Conservation (phyloP, 768 basidiomycete genomes). For the Guyanaporus albipodus region DNA sequence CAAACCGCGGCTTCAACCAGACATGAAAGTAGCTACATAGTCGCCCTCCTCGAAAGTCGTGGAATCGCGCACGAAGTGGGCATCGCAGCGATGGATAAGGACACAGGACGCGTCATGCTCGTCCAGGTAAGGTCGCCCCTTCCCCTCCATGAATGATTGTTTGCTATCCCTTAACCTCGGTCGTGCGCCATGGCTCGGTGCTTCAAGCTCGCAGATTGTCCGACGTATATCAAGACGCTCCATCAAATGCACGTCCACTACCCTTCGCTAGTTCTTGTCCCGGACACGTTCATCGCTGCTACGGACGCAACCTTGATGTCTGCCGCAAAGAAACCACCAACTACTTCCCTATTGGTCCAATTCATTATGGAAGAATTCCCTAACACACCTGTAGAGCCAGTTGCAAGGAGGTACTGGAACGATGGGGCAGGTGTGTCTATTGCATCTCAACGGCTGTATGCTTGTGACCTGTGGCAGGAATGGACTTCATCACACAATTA, state of each 20-base stretch:
- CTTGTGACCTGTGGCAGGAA: slow-evolving; percentile 41
- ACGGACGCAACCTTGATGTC: slow-evolving; percentile 47
- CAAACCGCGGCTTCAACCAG: slow-evolving; percentile 58
- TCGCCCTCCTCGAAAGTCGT: slow-evolving; percentile 72
- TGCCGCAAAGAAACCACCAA: slow-evolving; percentile 40
- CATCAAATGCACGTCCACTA: slow-evolving; percentile 80
- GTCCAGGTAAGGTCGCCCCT: slow-evolving; percentile 58
- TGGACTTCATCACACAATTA: slow-evolving; percentile 74
- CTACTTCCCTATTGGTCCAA: slow-evolving; percentile 64
- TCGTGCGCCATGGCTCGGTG: neutral
- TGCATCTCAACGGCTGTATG: neutral
- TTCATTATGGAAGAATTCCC: slow-evolving; percentile 75
- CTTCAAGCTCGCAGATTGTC: slow-evolving; percentile 72
- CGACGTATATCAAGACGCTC: slow-evolving; percentile 84
- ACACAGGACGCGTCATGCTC: slow-evolving; percentile 70
- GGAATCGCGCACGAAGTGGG: slow-evolving; percentile 83
- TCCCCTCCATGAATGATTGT: neutral
- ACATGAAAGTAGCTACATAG: slow-evolving; percentile 57
- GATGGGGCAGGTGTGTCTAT: slow-evolving; percentile 58
- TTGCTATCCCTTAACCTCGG: neutral
- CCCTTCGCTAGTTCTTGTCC: slow-evolving; percentile 70
- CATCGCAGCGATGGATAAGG: slow-evolving; percentile 78
- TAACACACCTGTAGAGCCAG: slow-evolving; percentile 59
- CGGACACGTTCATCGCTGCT: slow-evolving; percentile 71
- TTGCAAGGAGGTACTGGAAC: slow-evolving; percentile 82